Conservation (phyloP, 257 asterid genomes). For the Jasminum sambac region DNA sequence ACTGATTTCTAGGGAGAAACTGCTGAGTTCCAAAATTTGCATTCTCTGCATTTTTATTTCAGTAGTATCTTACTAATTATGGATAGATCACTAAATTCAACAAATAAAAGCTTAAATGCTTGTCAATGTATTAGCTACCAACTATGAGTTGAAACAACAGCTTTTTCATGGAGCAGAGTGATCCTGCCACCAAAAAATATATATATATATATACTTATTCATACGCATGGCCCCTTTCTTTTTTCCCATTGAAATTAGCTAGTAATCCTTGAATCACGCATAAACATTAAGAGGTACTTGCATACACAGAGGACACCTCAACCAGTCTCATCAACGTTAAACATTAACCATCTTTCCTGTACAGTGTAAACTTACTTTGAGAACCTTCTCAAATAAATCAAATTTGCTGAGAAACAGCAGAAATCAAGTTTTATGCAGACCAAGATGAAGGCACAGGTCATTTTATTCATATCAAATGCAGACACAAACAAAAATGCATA, state of each 20-base stretch:
- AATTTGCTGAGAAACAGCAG: constrained; percentile 97
- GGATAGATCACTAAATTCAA: too few species aligned
- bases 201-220: constrained; percentile 96
- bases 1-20: too few species aligned
- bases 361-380: constrained; percentile 74
- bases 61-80: too few species aligned
- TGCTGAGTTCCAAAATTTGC: too few species aligned
- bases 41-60: too few species aligned
- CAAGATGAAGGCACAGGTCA: neutral
- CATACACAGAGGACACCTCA: constrained; percentile 23
- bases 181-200: constrained; percentile 16
- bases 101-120: too few species aligned
- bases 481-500: neutral
- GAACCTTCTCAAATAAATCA: constrained; percentile 92
- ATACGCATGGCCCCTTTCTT: constrained; percentile 93
- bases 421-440: constrained; percentile 91
- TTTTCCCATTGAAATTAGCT: constrained; percentile 86
- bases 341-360: constrained; percentile 2
- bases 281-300: constrained; percentile 89
- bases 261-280: constrained; percentile 95
- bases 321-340: constrained; percentile 25
- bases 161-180: neutral
- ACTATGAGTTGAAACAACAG: too few species aligned
- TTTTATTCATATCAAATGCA: neutral
- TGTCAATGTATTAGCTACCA: neutral